Evolutionary conservation across 805 yeast genomes (phyloP), one percentile per base, ranked within the genome.

Genomic region (Metschnikowia dekortorum): DNA sequence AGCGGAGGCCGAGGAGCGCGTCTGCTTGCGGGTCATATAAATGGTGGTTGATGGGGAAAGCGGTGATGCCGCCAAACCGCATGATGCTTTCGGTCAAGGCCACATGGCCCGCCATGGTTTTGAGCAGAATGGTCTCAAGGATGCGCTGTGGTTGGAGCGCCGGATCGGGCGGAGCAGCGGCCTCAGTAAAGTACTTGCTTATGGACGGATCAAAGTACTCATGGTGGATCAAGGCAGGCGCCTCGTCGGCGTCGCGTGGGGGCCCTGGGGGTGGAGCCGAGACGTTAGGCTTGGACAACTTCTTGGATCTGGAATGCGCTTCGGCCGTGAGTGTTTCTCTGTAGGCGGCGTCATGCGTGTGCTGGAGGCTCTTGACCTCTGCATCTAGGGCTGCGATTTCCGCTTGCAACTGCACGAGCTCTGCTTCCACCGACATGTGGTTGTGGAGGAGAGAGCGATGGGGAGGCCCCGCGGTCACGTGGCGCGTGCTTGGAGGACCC

Each of bases 31-130:
- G 50, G 9, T 59, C 68, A 44, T 67, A 66, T 26, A 68, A 50
- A 16, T 51, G 51, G 49, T 67, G 68, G 53, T 76, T 76, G 39
- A 80, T 67, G 0, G 82, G 80, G 48, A 80, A 80, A 0, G 76
- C 76, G 0, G 84, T 79, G 31, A 76, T 58, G 1, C 83, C 83
- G 6, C 72, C 76, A 50, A 79, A 57, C 47, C 85, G 58, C 49
- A 68, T 70, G 16, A 78, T 62, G 53, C 78, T 79, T 52, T 80
- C 85, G 41, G 69, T 57, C 40, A 71, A 39, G n/a, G 57, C 58
- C 46, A 41, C 28, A 10, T 26, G 39, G 29, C 54, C 53, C 2
- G 52, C 57, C n/a, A 37, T 42, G 16, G 59, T 38, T 36, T 53
- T 48, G 14, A 34, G 49, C 34, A 43, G 49, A n/a, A 57, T 50